Base-by-base conservation (phyloP, 768 basidiomycete genomes). In the Amanita rubescens region DNA sequence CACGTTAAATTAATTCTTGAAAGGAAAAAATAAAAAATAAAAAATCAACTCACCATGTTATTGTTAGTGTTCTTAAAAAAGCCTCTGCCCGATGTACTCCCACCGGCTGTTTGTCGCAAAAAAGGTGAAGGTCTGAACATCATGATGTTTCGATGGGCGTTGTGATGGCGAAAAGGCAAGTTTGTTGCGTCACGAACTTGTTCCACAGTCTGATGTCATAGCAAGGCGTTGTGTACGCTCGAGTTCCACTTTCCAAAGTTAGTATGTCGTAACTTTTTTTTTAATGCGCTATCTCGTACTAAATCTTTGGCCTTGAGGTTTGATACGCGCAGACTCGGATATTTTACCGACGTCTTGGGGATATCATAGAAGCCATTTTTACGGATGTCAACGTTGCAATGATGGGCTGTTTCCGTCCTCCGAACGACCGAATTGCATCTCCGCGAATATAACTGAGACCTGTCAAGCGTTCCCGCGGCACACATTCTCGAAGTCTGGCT, bases 11-110 rank as follows among this genome's bases (percentile, higher is more conserved):
- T n/a, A n/a, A n/a, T n/a, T 6, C 35, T 14, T 14, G 20, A 15
- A 22, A 7, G n/a, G n/a, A n/a, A n/a, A n/a, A n/a, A n/a, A n/a
- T n/a, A n/a, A n/a, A n/a, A 30, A 4, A 30, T 30, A 4, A 30
- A 30, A 30, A 30, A 30, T 4, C 8, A 41, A 34, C 52, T 33
- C 20, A 49, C 54, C 54, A 55, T 41, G 27, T 55, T 55, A 7
- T 27, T 55, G 38, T 55, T 55, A 2, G 45, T 35, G 30, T 55
- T 48, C 47, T 24, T 46, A 27, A 53, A 53, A 43, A 53, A 45
- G 34, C 43, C 52, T 24, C 34, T 33, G 20, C 52, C 52, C 8
- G 52, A 27, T 8, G 41, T 30, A 3, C 43, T n/a, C 5, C 52
- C 43, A 9, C 52, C 43, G 19, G 43, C 44, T 12, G 43, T 53